These are phyloP conservation scores for Penicillium sp. DNA, from an alignment of 2,329 filamentous ascomycete genomes.

Conservation along the genomic window DNA sequence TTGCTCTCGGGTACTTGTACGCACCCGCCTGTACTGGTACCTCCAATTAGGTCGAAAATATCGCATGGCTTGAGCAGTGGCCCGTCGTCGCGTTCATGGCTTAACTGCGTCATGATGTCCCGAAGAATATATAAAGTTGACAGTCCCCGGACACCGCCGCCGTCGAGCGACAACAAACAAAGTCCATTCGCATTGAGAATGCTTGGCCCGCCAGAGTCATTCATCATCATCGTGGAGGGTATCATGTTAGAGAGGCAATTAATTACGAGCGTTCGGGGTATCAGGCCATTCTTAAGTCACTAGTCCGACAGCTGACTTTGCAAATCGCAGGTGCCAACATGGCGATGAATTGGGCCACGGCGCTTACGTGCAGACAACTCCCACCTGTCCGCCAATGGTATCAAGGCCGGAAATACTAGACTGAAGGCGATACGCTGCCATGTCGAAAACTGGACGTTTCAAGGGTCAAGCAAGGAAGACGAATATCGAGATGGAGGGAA, in stretches of 20 bases:
- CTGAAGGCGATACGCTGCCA: not conserved
- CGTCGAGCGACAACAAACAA: slow-evolving; percentile 31
- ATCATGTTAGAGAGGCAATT: not conserved
- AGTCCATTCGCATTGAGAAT: slow-evolving; percentile 11
- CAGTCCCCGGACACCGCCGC: slow-evolving; percentile 43
- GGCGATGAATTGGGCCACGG: not conserved
- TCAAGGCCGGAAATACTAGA: not conserved
- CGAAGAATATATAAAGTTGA: slow-evolving; percentile 39
- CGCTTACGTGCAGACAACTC: slow-evolving; percentile 1
- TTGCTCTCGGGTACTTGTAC: not conserved
- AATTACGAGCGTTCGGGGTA: not conserved
- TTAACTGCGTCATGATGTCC: slow-evolving; percentile 34
- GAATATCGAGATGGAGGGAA: not conserved
- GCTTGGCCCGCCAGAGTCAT: not conserved
- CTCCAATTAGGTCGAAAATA: slow-evolving; percentile 22
- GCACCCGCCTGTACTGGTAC: slow-evolving; percentile 29
- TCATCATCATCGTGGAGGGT: not conserved
- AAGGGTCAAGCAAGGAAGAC: not conserved
- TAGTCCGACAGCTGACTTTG: not conserved
- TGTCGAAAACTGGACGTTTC: not conserved
- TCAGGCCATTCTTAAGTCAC: not conserved
- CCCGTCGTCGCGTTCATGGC: slow-evolving; percentile 14
- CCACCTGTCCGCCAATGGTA: not conserved
- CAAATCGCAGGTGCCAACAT: not conserved
- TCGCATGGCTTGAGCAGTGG: slow-evolving; percentile 20